A percentile compares a stretch with the other conserved stretches of the same genome.
These are phyloP conservation scores for Phytopythium litorale DNA, from an alignment of 352 stramenopile species.

Conservation along the genomic window DNA sequence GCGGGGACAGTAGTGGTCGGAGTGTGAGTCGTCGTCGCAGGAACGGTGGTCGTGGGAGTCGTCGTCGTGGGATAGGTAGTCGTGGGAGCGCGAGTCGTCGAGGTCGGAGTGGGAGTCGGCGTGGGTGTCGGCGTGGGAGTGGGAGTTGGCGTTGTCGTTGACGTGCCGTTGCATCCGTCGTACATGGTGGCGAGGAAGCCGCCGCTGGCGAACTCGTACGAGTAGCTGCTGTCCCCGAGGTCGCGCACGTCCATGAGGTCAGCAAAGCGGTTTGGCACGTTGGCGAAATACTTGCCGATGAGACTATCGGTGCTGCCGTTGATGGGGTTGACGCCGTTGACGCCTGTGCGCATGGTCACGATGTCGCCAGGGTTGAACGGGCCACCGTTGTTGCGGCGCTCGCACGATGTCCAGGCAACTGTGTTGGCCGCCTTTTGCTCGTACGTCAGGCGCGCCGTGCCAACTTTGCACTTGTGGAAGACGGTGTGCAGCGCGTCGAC, in stretches of 20 bases:
- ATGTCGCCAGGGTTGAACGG: conserved; percentile 40
- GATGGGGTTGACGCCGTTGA: conserved; percentile 31
- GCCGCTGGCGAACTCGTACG: conserved; percentile 44
- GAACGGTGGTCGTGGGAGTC: conserved; percentile 5
- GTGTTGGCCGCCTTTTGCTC: conserved; percentile 39
- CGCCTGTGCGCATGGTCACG: conserved; percentile 38
- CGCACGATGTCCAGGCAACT: conserved; percentile 44
- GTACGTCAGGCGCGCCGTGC: conserved; percentile 33
- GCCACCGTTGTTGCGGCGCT: conserved; percentile 20
- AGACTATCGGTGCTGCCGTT: conserved; percentile 26
- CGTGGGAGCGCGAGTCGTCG: conserved; percentile 5
- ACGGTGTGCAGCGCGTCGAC: conserved; percentile 65
- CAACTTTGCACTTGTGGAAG: conserved; percentile 69
- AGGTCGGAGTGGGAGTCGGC: background rate
- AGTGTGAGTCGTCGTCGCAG: conserved; percentile 4
- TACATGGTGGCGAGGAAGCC: conserved; percentile 40
- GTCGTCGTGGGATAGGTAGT: conserved; percentile 5
- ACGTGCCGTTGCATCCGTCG: conserved; percentile 29
- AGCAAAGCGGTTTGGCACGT: conserved; percentile 32
- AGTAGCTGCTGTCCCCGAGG: conserved; percentile 49
- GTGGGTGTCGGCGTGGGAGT: conserved; percentile 4
- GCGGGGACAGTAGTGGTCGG: conserved; percentile 6
- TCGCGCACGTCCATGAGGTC: conserved; percentile 45
- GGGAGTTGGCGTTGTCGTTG: conserved; percentile 17
- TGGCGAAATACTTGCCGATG: conserved; percentile 36